These are phyloP conservation scores for Fusarium sororula DNA, from an alignment of 2,329 filamentous ascomycete species.

Conservation along the genomic window DNA sequence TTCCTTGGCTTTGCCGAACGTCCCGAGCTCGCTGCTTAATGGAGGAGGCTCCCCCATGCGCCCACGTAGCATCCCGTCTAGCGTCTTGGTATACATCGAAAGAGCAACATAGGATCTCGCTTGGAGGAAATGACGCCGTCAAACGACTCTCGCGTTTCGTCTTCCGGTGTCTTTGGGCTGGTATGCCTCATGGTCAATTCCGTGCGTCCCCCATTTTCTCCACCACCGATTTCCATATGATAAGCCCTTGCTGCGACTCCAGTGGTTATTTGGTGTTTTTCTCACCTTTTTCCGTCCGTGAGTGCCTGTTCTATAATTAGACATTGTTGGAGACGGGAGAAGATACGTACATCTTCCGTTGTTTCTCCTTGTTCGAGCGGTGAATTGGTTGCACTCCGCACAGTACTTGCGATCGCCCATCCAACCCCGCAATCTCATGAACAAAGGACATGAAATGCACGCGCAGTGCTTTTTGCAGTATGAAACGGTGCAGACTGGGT, in stretches of 20 bases:
- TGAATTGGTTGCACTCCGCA: not conserved
- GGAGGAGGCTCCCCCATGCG: not conserved
- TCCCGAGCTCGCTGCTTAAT: not conserved
- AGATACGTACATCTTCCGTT: conserved; percentile 4
- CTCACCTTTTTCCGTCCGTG: not conserved
- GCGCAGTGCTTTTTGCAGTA: conserved; percentile 13
- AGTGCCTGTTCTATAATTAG: not conserved
- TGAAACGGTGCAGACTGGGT: not conserved
- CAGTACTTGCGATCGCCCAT: conserved; percentile 5
- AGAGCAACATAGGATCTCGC: no score
- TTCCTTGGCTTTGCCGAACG: not conserved
- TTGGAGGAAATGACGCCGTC: not conserved
- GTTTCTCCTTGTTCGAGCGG: not conserved
- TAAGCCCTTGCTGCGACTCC: not conserved
- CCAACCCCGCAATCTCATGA: not conserved
- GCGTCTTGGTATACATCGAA: not conserved
- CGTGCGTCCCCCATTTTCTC: conserved; percentile 6
- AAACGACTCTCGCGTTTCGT: conserved; percentile 7
- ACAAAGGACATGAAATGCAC: conserved; percentile 13
- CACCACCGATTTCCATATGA: conserved; percentile 14
- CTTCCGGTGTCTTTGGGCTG: not conserved
- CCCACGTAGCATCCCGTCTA: not conserved
- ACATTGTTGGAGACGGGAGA: fast-evolving
- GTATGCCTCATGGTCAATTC: not conserved
- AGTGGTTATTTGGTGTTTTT: conserved; percentile 4